A percentile compares a stretch with the other conserved stretches of the same genome.
phyloP scores from a whole-genome alignment of 2,329 filamentous ascomycete genomes.

The Emydomyces testavorans region DNA sequence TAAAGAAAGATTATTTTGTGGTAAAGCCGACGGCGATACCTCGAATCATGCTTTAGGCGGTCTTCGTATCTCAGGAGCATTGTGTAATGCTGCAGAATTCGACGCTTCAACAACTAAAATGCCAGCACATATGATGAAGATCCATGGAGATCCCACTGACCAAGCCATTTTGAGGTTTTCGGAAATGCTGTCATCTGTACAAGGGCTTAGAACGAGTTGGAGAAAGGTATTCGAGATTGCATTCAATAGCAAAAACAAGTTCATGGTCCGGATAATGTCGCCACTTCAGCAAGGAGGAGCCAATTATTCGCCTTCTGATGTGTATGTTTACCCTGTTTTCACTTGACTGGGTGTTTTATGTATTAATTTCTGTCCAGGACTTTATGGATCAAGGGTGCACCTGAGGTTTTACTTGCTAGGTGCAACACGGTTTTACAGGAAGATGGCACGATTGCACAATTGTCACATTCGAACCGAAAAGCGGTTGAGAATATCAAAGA shows the following conservation, averaged over 20 bases:
- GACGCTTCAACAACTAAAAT: constrained; percentile 52
- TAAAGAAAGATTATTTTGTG: constrained; percentile 31
- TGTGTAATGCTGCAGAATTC: constrained; percentile 68
- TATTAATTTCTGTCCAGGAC: constrained; percentile 22
- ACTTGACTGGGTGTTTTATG: not conserved
- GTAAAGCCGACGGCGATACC: constrained; percentile 19
- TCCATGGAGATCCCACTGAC: constrained; percentile 67
- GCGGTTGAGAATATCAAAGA: constrained; percentile 52
- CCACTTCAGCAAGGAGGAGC: constrained; percentile 15
- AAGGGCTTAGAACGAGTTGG: constrained; percentile 52
- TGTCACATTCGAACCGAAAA: constrained; percentile 38
- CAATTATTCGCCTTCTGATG: constrained; percentile 22
- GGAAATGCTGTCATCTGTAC: constrained; percentile 51
- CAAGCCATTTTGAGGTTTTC: constrained; percentile 62
- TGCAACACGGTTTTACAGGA: constrained; percentile 48
- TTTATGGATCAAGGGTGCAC: constrained; percentile 64
- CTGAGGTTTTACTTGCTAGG: constrained; percentile 57
- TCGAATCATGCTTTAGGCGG: constrained; percentile 41
- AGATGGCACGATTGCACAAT: constrained; percentile 42
- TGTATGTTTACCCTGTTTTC: constrained; percentile 23
- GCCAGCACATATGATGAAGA: constrained; percentile 50
- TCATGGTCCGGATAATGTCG: constrained; percentile 56
- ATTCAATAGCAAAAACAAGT: constrained; percentile 78
- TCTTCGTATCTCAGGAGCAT: constrained; percentile 49
- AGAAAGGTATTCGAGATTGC: constrained; percentile 55